Evolutionary conservation across 345 rosid genomes (phyloP).

Genomic region (Eucalyptus tenuipes): DNA sequence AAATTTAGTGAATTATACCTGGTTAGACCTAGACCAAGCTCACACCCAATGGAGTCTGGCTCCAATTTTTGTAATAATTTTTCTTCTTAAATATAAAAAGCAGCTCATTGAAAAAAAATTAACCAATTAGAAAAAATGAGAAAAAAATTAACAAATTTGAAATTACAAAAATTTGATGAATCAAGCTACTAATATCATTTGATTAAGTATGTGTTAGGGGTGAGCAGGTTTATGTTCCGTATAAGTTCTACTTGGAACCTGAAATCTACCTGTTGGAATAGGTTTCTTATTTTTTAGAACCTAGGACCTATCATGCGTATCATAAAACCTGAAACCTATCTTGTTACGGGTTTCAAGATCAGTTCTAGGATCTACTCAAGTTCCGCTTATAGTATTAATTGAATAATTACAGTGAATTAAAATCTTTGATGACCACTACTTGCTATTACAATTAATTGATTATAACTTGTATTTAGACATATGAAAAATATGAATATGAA

Average conservation of each 20-base stretch:
- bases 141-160: too few species aligned
- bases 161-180: neutral
- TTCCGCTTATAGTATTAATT: too few species aligned
- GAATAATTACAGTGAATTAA: fast-evolving
- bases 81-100: neutral
- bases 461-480: too few species aligned
- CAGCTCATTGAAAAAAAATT: neutral
- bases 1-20: neutral
- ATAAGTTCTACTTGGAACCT: too few species aligned
- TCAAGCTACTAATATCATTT: neutral
- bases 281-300: too few species aligned
- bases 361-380: too few species aligned
- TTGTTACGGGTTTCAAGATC: too few species aligned
- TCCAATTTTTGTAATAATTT: neutral
- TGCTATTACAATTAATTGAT: too few species aligned
- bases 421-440: too few species aligned
- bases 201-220: too few species aligned
- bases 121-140: neutral
- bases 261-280: fast-evolving
- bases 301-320: fast-evolving
- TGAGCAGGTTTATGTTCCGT: fast-evolving
- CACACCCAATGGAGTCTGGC: neutral
- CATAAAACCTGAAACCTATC: fast-evolving
- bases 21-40: neutral
- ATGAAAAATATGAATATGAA: too few species aligned